Percentiles rank a stretch among this genome's conserved stretches.
Conservation (phyloP, 768 basidiomycete species). For the Porphyrellus cyaneotinctus region DNA sequence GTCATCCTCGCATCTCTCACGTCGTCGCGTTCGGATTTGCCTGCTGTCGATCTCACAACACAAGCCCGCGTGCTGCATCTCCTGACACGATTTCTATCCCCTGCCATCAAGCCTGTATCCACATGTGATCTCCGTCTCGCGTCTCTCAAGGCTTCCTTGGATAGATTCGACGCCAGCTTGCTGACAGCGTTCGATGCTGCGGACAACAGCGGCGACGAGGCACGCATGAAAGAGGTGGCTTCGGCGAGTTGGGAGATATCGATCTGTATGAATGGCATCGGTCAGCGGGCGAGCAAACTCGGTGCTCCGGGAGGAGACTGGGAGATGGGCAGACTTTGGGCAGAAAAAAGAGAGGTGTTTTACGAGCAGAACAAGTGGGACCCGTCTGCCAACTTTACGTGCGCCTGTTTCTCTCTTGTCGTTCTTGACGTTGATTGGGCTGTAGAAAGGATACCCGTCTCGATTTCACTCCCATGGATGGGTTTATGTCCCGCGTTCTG, state of each 20-base stretch:
- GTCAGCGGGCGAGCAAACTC: neutral
- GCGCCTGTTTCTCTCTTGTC: constrained; percentile 24
- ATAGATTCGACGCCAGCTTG: constrained; percentile 82
- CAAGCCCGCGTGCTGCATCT: constrained; percentile 70
- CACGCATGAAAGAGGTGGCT: constrained; percentile 75
- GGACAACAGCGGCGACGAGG: constrained; percentile 68
- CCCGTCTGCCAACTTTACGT: constrained; percentile 79
- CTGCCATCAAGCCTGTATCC: constrained; percentile 63
- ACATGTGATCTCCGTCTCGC: constrained; percentile 59
- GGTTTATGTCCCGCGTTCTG: constrained; percentile 72
- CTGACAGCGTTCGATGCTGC: constrained; percentile 89
- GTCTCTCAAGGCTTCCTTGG: constrained; percentile 72
- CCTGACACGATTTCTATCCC: constrained; percentile 72
- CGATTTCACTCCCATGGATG: constrained; percentile 92
- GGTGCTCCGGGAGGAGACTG: constrained; percentile 44
- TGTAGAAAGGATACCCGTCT: constrained; percentile 53
- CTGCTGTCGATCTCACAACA: constrained; percentile 38
- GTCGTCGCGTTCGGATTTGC: constrained; percentile 39
- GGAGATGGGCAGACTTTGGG: constrained; percentile 95
- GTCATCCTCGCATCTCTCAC: constrained; percentile 49
- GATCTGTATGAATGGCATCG: neutral
- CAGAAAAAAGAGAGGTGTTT: constrained; percentile 92
- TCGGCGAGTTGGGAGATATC: constrained; percentile 28
- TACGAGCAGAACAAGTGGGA: constrained; percentile 82
- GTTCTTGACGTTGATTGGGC: neutral